Percentiles rank a stretch among this genome's conserved stretches.
Evolutionary conservation across 2,329 filamentous ascomycete species (phyloP).

Genomic region (Apiospora saccharicola): DNA sequence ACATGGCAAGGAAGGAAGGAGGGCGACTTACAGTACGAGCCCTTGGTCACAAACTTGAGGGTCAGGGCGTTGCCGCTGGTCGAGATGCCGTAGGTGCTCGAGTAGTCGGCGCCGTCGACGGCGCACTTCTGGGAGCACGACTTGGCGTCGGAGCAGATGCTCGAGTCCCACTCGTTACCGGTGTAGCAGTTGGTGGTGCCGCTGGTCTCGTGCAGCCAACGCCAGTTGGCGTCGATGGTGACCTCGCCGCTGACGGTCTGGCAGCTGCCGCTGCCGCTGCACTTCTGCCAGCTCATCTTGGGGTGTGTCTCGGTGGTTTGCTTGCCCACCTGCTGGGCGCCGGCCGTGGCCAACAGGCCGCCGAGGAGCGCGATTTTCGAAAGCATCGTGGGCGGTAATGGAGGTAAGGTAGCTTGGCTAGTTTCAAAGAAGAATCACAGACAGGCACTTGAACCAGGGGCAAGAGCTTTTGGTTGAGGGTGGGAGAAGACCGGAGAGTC

Average conservation of each 20-base stretch:
- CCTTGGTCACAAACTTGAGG: conserved; percentile 59
- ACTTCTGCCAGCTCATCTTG: conserved; percentile 53
- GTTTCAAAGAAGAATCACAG: not conserved
- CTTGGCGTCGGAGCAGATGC: conserved; percentile 45
- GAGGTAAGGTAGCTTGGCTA: too few relatives aligned
- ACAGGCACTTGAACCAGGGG: not conserved
- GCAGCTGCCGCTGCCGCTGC: conserved; percentile 52
- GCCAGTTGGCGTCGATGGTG: conserved; percentile 59
- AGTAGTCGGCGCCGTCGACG: conserved; percentile 53
- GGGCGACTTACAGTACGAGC: conserved; percentile 41
- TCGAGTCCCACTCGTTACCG: conserved; percentile 49
- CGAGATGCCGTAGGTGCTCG: conserved; percentile 54
- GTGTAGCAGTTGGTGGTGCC: conserved; percentile 57
- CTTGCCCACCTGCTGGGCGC: conserved; percentile 51
- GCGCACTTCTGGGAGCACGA: conserved; percentile 51
- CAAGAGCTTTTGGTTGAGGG: not conserved
- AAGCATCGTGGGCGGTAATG: conserved; percentile 31
- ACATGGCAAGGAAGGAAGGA: not conserved
- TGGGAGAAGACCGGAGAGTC: conserved; percentile 15
- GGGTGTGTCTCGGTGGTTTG: conserved; percentile 52
- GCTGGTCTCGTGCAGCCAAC: conserved; percentile 53
- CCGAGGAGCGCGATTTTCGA: conserved; percentile 40
- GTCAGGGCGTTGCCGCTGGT: conserved; percentile 53
- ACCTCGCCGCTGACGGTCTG: conserved; percentile 51
- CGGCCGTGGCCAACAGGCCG: conserved; percentile 46